Percentiles rank a stretch among this genome's conserved stretches.
Conservation (phyloP, 768 basidiomycete species). For the Porphyrellus cyaneotinctus region DNA sequence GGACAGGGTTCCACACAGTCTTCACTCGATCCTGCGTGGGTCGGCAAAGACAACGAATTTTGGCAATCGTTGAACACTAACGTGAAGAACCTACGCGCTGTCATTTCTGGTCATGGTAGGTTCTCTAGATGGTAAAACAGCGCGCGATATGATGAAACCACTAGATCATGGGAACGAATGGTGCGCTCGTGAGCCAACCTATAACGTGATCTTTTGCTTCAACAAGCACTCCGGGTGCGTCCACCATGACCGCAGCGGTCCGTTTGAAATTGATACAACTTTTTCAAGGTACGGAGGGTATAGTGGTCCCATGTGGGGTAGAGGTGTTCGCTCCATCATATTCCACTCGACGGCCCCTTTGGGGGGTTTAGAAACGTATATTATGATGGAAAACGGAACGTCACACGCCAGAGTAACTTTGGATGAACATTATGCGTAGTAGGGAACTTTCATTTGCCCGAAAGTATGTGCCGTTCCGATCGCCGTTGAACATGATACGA, state of each 20-base stretch:
- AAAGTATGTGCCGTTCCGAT: too few relatives aligned
- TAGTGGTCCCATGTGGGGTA: slow-evolving; percentile 49
- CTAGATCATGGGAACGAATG: slow-evolving; percentile 77
- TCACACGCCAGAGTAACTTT: slow-evolving; percentile 52
- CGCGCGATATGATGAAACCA: not conserved
- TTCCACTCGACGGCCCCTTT: slow-evolving; percentile 49
- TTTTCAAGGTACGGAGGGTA: slow-evolving; percentile 62
- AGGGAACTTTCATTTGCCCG: too few relatives aligned
- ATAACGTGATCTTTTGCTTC: slow-evolving; percentile 69
- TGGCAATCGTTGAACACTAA: slow-evolving; percentile 57
- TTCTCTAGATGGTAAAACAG: not conserved
- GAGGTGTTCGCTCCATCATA: slow-evolving; percentile 60
- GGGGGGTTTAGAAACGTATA: slow-evolving; percentile 55
- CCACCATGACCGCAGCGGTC: not conserved
- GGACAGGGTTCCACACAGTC: slow-evolving; percentile 60
- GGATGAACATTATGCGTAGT: slow-evolving; percentile 37
- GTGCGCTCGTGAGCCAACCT: slow-evolving; percentile 64
- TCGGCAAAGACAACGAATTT: slow-evolving; percentile 54
- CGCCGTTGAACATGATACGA: too few relatives aligned
- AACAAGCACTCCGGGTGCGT: slow-evolving; percentile 68
- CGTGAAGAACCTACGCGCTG: slow-evolving; percentile 61
- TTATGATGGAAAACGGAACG: slow-evolving; percentile 57
- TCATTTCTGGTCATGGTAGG: slow-evolving; percentile 69
- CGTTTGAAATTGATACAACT: not conserved
- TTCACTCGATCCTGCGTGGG: slow-evolving; percentile 33